phyloP scores from a whole-genome alignment of 805 yeast species.

The Candida suzukii region DNA sequence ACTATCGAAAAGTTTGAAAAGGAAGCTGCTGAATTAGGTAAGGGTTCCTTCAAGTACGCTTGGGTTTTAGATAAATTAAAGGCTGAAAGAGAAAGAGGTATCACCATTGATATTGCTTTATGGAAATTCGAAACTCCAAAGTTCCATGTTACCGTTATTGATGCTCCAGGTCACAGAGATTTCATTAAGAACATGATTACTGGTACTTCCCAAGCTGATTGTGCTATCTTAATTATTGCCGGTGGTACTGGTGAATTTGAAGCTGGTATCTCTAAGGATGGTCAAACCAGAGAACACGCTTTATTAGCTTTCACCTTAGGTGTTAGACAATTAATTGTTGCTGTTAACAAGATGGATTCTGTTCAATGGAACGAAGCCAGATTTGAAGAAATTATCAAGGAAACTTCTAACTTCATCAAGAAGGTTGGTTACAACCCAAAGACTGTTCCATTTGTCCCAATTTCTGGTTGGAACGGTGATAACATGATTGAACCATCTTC shows the following conservation, averaged over 20 bases:
- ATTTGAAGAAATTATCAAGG: slow-evolving; percentile 71
- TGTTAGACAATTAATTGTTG: slow-evolving; percentile 81
- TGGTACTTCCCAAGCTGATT: slow-evolving; percentile 91
- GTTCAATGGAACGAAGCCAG: slow-evolving; percentile 81
- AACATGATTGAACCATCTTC: slow-evolving; percentile 81
- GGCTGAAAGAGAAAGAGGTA: slow-evolving; percentile 97
- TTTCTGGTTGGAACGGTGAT: slow-evolving; percentile 91
- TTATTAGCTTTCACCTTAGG: slow-evolving; percentile 85
- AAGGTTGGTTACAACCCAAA: slow-evolving; percentile 81
- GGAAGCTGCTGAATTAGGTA: slow-evolving; percentile 96
- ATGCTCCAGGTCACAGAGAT: slow-evolving; percentile 96
- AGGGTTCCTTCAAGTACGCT: slow-evolving; percentile 97
- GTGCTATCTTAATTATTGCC: slow-evolving; percentile 86
- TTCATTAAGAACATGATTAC: slow-evolving; percentile 95
- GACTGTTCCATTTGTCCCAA: slow-evolving; percentile 82
- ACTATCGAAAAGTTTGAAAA: slow-evolving; percentile 97
- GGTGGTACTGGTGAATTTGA: slow-evolving; percentile 94
- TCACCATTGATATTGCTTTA: slow-evolving; percentile 89
- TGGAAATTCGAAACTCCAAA: slow-evolving; percentile 92
- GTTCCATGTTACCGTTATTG: slow-evolving; percentile 85
- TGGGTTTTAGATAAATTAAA: slow-evolving; percentile 94
- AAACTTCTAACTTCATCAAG: slow-evolving; percentile 74
- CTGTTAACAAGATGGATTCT: slow-evolving; percentile 93
- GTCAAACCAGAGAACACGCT: slow-evolving; percentile 95
- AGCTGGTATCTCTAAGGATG: slow-evolving; percentile 92